A percentile compares a stretch with the other conserved stretches of the same genome.
Evolutionary conservation across 2,329 filamentous ascomycete species (phyloP).

Genomic region (Pestalotiopsis sp.): DNA sequence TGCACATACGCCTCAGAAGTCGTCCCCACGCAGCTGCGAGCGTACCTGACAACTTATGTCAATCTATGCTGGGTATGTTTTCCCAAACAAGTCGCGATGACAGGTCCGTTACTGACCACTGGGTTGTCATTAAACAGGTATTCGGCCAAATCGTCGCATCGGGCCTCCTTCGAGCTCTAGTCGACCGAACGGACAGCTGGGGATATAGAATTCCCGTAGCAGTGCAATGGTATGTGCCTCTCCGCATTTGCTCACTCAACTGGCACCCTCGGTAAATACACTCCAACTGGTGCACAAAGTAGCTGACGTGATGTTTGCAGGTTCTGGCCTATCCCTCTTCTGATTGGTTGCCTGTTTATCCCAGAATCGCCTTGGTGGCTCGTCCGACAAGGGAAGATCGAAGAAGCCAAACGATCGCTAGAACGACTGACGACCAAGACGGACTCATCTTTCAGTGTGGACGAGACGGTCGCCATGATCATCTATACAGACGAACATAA

Average conservation of each 20-base stretch:
- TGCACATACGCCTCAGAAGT: slow-evolving; percentile 26
- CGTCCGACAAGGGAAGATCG: slow-evolving; percentile 30
- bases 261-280: background rate
- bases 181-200: slow-evolving; percentile 7
- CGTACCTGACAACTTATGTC: slow-evolving; percentile 13
- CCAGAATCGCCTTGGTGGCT: slow-evolving; percentile 20
- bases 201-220: slow-evolving; percentile 13
- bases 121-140: background rate
- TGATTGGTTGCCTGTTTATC: slow-evolving; percentile 8
- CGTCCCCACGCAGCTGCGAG: background rate
- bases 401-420: slow-evolving; percentile 30
- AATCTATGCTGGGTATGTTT: slow-evolving; percentile 13
- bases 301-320: background rate
- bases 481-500: slow-evolving; percentile 38
- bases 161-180: slow-evolving; percentile 10
- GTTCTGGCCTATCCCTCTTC: slow-evolving; percentile 13
- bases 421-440: slow-evolving; percentile 23
- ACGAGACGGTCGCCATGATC: slow-evolving; percentile 37
- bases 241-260: too few relatives aligned
- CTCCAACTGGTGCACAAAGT: background rate
- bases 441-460: slow-evolving; percentile 24
- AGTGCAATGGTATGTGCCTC: slow-evolving; percentile 11
- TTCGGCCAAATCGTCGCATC: slow-evolving; percentile 11
- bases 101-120: too few relatives aligned
- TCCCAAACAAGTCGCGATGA: too few relatives aligned